These are phyloP conservation scores for Botrytis sinoallii DNA, from an alignment of 2,329 filamentous ascomycete genomes.

Conservation along the genomic window DNA sequence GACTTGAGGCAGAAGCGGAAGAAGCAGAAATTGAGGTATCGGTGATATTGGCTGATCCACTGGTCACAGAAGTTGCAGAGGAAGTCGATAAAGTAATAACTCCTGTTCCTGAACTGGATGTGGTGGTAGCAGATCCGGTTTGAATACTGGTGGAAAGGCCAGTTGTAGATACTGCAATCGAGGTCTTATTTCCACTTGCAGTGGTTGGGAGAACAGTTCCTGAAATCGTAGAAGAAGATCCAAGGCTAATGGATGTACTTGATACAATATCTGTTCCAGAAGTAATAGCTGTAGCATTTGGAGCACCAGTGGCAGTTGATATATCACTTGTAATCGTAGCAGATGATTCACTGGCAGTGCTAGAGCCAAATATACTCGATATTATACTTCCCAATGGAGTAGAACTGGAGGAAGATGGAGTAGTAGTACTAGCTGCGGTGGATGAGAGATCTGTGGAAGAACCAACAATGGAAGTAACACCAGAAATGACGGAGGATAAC, in stretches of 20 bases:
- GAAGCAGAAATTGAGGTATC: neutral
- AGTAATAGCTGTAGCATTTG: constrained; percentile 6
- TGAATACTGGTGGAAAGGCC: neutral
- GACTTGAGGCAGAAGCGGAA: neutral
- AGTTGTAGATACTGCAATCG: neutral
- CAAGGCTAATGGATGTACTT: constrained; percentile 15
- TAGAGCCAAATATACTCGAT: constrained; percentile 21
- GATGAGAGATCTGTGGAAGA: neutral
- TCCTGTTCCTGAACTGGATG: constrained; percentile 12
- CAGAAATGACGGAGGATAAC: neutral
- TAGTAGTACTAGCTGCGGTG: neutral
- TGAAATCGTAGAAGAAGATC: neutral
- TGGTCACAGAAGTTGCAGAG: neutral
- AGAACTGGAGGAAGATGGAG: neutral
- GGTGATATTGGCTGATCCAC: neutral
- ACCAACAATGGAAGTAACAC: constrained; percentile 5
- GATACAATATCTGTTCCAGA: constrained; percentile 6
- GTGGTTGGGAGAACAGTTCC: constrained; percentile 14
- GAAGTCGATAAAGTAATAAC: neutral
- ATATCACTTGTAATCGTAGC: neutral
- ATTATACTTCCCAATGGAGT: constrained; percentile 19
- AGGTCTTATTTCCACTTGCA: constrained; percentile 1
- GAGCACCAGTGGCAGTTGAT: constrained; percentile 4
- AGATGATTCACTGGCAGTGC: neutral
- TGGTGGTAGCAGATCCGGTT: neutral